Evolutionary conservation across 2,329 filamentous ascomycete genomes (phyloP), one percentile per base, ranked within the genome.

Genomic region (Colletotrichum sp.): DNA sequence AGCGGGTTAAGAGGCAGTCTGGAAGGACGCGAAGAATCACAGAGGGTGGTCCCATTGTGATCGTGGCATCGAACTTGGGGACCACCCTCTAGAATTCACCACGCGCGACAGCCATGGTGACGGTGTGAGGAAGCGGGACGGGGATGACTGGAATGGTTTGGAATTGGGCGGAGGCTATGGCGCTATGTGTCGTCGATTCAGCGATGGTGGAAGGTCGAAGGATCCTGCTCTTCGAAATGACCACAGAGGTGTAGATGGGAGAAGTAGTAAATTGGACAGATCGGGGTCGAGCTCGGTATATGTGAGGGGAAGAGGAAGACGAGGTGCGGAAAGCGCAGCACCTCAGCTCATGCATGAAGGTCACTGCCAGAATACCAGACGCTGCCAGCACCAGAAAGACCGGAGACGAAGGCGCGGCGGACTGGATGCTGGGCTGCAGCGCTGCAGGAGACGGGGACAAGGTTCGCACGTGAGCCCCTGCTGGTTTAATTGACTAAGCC

Each of bases 1-100:
- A 32, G 74, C 32, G 61, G 74, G 64, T 76, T 24, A 60, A 74
- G 32, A 60, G 59, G 61, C 32, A 68, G 70, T 78, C 78, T 82
- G 74, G 71, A 76, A 81, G 72, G 74, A 82, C 82, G 80, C 84
- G 82, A 81, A 79, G 82, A 81, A 82, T 85, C 85, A 83, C 83
- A 82, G 88, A 90, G 87, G 88, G 88, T 89, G 88, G 88, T 88
- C 86, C 89, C 90, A 91, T 91, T 83, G 86, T 85, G 85, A 87
- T 84, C 81, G 81, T 82, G 80, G 82, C 82, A 82, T 83, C 84
- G 82, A 85, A 80, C 81, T 74, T 65, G 82, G 85, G 82, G 82
- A 84, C 89, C 88, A 90, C 88, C 88, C 88, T 89, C 87, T 90
- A 91, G 78, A 87, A 87, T 77, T 85, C 86, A 88, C 85, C 85